Base-by-base conservation (phyloP, 2,329 filamentous ascomycete genomes). In the Colletotrichum tofieldiae region DNA sequence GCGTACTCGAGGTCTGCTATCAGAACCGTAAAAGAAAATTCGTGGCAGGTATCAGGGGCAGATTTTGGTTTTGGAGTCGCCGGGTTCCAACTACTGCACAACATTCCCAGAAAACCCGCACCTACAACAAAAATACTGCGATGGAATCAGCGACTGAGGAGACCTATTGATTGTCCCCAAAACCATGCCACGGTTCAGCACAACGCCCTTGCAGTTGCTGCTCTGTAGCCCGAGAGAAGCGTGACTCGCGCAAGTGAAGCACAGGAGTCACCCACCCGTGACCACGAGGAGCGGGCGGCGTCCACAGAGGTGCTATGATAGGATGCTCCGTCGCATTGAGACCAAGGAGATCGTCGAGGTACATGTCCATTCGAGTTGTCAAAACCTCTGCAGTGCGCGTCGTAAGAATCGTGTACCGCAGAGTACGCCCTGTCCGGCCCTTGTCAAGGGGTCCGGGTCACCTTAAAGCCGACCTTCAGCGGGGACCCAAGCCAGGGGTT, bases 401-500 rank as follows among this genome's bases (percentile, higher is more conserved):
- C 29, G 55, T 29, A 6, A 16, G 35, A 12, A 16, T 12, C n/a
- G 35, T 7, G 32, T 65, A 1, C 5, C 47, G 32, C 18, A 5
- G 45, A 58, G 11, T 2, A 18, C 3, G 18, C 47, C 20, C 55
- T 61, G 51, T 20, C 32, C 9, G 43, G 58, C 49, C 61, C 52
- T 41, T 43, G 51, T 56, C 64, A 62, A 68, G 65, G 68, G 68
- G 68, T 18, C 51, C 68, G 65, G 68, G 51, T 63, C 37, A 39
- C 43, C n/a, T 39, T 26, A 3, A 52, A 63, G 35, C 68, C 68
- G 68, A 59, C 58, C 58, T 16, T 51, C 66, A 47, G 67, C 62
- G 45, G 47, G 54, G 37, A 39, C n/a, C 43, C 41, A 11, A 32
- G 41, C 16, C 41, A 41, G 41, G 49, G 64, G 49, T 56, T 18